phyloP scores from a whole-genome alignment of 768 basidiomycete species.

The Phaeotremella fagi region DNA sequence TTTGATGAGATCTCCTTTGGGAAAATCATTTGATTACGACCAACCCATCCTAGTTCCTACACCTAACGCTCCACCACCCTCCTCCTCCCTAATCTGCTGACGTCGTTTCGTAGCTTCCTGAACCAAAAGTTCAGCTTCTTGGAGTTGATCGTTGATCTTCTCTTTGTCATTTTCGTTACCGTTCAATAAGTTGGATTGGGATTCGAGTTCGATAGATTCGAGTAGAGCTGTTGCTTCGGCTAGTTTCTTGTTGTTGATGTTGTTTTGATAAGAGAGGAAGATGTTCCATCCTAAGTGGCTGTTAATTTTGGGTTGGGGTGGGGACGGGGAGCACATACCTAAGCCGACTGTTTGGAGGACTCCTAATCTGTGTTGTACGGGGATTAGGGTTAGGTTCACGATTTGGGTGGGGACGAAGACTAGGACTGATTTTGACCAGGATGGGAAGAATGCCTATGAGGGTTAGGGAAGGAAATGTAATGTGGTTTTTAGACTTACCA shows the following conservation, averaged over 20 bases:
- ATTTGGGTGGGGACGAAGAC: slow-evolving; percentile 44
- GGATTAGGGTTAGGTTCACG: slow-evolving; percentile 42
- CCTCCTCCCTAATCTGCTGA: slow-evolving; percentile 11
- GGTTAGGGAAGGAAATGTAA: not conserved
- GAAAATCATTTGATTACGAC: too few species aligned
- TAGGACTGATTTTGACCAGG: slow-evolving; percentile 31
- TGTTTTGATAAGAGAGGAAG: slow-evolving; percentile 44
- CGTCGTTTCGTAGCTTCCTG: slow-evolving; percentile 13
- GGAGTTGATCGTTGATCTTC: slow-evolving; percentile 8
- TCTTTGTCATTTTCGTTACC: not conserved
- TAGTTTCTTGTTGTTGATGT: slow-evolving; percentile 25
- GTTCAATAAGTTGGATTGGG: not conserved
- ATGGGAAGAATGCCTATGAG: slow-evolving; percentile 28
- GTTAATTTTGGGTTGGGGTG: not conserved
- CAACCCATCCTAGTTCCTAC: slow-evolving; percentile 26
- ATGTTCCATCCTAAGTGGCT: slow-evolving; percentile 39
- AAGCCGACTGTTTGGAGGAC: slow-evolving; percentile 38
- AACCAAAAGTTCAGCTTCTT: slow-evolving; percentile 11
- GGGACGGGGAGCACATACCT: slow-evolving; percentile 11
- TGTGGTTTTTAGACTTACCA: slow-evolving; percentile 25
- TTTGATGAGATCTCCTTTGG: too few species aligned
- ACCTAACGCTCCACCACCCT: slow-evolving; percentile 18
- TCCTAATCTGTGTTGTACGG: slow-evolving; percentile 36
- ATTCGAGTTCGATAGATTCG: not conserved
- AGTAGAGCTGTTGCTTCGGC: slow-evolving; percentile 17